Evolutionary conservation across 1,284 basidiomycete species (phyloP), one percentile per base, ranked within the genome.

Genomic region (Farysia itapuensis): DNA sequence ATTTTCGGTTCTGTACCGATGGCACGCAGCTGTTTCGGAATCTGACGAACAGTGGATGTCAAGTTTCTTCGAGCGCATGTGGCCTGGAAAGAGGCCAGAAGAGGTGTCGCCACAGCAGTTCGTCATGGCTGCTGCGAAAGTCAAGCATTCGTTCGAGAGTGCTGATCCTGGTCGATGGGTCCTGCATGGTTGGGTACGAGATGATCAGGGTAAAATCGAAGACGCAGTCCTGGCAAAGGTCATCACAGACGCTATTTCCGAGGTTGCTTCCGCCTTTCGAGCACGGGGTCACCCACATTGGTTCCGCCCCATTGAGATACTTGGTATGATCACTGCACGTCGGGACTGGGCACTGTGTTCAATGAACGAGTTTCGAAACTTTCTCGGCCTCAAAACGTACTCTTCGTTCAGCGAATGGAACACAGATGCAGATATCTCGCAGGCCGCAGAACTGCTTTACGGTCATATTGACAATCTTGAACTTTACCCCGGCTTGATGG

Each of bases 351-450:
- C 87, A 34, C 83, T 86, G 25, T 90, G 88, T 72, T 86, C 86
- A 4, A 75, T 92, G 60, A 92, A 92, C 67, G 89, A 92, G 65
- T 91, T 91, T 79, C 81, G 89, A 46, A 83, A 82, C 42, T 64
- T 46, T 22, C 28, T 63, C 7, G 60, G 60, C 24, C 54, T 64
- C 46, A 64, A 64, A 50, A 53, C 53, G 23, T 57, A 42, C 35
- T 43, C 46, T 5, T 58, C 54, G 5, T 64, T 90, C 81, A 73
- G 81, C 61, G 89, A 92, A 67, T 92, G 90, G 90, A 91, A 91
- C 75, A 80, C 85, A 0, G 78, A 90, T 64, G 81, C 83, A 1
- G 83, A 85, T 58, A 83, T 92, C 28, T 84, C 86, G 2, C 84
- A 75, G 18, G 83, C 84, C 1, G 90, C 89, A 0, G 85, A 89